phyloP scores from a whole-genome alignment of 805 yeast genomes.

The Scheffersomyces amazonensis region DNA sequence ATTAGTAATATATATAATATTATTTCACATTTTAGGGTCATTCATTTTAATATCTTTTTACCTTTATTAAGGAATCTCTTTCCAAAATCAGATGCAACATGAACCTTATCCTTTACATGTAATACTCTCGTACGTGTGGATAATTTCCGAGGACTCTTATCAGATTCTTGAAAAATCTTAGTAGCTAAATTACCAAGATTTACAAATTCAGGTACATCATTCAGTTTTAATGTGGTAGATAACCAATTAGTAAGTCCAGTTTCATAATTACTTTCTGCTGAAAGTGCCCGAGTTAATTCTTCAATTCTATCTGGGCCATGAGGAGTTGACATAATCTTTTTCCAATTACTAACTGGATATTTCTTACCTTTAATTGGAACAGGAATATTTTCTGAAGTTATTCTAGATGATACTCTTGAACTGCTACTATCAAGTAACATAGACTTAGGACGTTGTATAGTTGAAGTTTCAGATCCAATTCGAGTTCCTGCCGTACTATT shows the following conservation, averaged over 20 bases:
- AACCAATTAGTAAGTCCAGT: slow-evolving; percentile 63
- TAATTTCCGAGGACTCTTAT: slow-evolving; percentile 50
- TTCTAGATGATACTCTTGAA: background rate
- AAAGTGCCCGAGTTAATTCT: slow-evolving; percentile 41
- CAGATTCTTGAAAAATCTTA: slow-evolving; percentile 61
- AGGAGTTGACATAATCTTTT: slow-evolving; percentile 34
- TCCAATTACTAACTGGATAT: slow-evolving; percentile 41
- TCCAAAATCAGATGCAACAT: slow-evolving; percentile 53
- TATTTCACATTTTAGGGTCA: too few species aligned
- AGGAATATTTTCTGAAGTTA: background rate
- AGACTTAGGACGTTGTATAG: background rate
- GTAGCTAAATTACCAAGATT: slow-evolving; percentile 55
- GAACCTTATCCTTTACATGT: slow-evolving; percentile 48
- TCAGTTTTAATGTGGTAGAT: slow-evolving; percentile 38
- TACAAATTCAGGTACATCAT: slow-evolving; percentile 18
- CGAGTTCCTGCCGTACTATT: slow-evolving; percentile 12
- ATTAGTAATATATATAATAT: too few species aligned
- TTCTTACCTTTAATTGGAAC: slow-evolving; percentile 1
- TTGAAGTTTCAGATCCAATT: slow-evolving; percentile 1
- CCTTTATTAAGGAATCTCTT: slow-evolving; percentile 57
- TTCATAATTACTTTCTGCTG: slow-evolving; percentile 42
- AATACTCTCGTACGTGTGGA: slow-evolving; percentile 48
- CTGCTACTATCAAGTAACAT: background rate
- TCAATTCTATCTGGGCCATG: slow-evolving; percentile 41
- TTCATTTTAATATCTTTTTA: slow-evolving; percentile 35